Conservation (phyloP, 345 rosid species). For the Bruguiera sexangula region DNA sequence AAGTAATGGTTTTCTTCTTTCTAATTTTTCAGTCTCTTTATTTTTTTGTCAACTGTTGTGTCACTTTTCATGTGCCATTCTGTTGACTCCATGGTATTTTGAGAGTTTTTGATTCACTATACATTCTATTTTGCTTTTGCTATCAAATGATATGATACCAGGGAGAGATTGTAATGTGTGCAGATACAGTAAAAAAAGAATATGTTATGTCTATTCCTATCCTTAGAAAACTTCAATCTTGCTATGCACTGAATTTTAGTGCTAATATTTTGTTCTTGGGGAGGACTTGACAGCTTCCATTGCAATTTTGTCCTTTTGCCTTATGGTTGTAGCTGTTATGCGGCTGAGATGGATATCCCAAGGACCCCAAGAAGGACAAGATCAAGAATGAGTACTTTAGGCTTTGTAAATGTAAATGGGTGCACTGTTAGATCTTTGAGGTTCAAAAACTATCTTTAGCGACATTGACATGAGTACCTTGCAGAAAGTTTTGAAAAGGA, state of each 20-base stretch:
- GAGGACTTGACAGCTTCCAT: conserved; percentile 3
- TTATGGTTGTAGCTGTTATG: neutral
- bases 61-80: no score
- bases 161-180: neutral
- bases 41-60: neutral
- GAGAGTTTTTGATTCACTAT: no score
- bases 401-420: conserved; percentile 1
- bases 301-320: neutral
- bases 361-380: neutral
- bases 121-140: neutral
- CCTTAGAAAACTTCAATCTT: no score
- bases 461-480: no score
- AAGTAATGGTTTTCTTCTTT: conserved; percentile 36
- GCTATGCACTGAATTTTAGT: no score
- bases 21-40: neutral
- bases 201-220: neutral
- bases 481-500: no score
- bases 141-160: neutral
- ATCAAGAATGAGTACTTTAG: neutral
- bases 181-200: conserved; percentile 3
- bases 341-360: conserved; percentile 3
- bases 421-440: neutral
- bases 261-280: neutral
- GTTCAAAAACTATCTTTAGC: neutral
- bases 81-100: conserved; percentile 6